phyloP scores from a whole-genome alignment of 1,284 basidiomycete species.

The Trichosporon asahii region DNA sequence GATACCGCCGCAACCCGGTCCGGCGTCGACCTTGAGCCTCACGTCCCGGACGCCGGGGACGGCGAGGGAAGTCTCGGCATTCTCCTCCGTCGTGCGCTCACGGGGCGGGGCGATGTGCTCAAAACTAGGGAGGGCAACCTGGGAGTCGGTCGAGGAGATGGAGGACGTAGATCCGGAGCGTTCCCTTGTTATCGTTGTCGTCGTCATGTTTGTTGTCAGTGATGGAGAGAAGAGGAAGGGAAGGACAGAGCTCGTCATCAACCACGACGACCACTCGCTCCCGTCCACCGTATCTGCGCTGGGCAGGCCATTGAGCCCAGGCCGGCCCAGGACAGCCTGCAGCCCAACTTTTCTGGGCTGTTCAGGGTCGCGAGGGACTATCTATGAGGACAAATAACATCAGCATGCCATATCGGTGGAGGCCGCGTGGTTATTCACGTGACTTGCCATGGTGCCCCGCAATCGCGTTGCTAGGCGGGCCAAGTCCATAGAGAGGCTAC shows the following conservation, averaged over 20 bases:
- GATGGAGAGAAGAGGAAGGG: neutral
- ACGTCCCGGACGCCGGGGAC: slow-evolving; percentile 35
- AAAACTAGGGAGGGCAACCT: slow-evolving; percentile 35
- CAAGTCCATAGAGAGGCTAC: neutral
- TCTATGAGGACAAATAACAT: neutral
- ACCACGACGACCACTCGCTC: neutral
- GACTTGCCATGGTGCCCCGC: no score
- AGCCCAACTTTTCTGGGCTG: neutral
- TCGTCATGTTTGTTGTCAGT: neutral
- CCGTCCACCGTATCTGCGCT: neutral
- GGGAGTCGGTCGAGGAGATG: slow-evolving; percentile 35
- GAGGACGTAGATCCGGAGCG: slow-evolving; percentile 17
- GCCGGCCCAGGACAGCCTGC: neutral
- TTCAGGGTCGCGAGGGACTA: neutral
- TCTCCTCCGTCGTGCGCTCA: slow-evolving; percentile 34
- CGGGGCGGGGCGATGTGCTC: slow-evolving; percentile 40
- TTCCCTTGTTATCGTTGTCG: neutral
- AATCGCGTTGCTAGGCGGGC: neutral
- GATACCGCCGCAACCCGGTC: slow-evolving; percentile 83
- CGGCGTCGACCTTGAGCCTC: slow-evolving; percentile 62
- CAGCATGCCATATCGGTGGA: neutral
- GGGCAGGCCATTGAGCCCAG: no score
- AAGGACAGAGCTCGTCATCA: neutral
- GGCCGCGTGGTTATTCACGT: neutral
- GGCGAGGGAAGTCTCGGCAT: slow-evolving; percentile 34